phyloP scores from a whole-genome alignment of 2,329 filamentous ascomycete genomes.

The Fusarium burgessii region DNA sequence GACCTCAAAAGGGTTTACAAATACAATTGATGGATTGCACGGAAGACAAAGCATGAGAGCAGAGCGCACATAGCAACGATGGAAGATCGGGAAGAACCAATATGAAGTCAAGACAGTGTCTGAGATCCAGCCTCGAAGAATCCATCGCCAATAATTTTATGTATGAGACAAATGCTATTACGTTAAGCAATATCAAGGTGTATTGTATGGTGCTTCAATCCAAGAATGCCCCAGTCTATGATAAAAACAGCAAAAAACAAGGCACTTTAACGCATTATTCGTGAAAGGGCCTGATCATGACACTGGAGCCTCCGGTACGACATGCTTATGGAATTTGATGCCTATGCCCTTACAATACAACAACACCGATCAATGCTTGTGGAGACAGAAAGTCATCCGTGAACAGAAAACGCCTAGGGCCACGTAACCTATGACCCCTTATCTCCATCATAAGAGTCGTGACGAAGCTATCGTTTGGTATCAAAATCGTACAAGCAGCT shows the following conservation, averaged over 20 bases:
- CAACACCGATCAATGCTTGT: slow-evolving; percentile 31
- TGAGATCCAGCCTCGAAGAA: not conserved
- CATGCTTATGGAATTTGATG: slow-evolving; percentile 9
- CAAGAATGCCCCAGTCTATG: not conserved
- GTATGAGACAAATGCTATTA: not conserved
- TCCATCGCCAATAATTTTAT: not conserved
- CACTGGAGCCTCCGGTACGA: not conserved
- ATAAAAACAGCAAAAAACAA: not conserved
- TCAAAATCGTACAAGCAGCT: slow-evolving; percentile 47
- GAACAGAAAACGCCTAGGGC: slow-evolving; percentile 39
- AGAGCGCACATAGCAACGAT: slow-evolving; percentile 2
- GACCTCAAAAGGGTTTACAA: slow-evolving; percentile 10
- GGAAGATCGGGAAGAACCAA: not conserved
- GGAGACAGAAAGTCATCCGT: slow-evolving; percentile 33
- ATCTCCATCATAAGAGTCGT: slow-evolving; percentile 44
- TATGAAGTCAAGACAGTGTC: not conserved
- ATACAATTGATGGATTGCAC: slow-evolving; percentile 18
- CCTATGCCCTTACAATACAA: slow-evolving; percentile 17
- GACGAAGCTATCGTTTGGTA: slow-evolving; percentile 46
- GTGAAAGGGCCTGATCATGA: not conserved
- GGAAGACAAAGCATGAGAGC: not conserved
- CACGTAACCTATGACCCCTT: slow-evolving; percentile 29
- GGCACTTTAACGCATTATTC: not conserved
- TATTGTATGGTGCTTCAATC: not conserved
- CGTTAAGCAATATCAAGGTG: not conserved